Evolutionary conservation across 345 rosid species (phyloP), one percentile per base, ranked within the genome.

Genomic region (Moricandia moricandioides): DNA sequence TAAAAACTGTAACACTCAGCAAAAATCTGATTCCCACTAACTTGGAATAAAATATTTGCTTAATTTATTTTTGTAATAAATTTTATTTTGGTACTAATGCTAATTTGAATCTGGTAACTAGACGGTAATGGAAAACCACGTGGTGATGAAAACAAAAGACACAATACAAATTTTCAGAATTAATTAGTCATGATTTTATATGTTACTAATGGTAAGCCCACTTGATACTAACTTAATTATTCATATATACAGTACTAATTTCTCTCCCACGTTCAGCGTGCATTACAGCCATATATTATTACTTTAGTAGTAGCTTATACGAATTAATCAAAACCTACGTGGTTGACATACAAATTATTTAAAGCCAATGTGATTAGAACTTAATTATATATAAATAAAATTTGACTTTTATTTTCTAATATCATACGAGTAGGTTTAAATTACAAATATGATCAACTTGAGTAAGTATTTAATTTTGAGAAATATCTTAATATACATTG

Each of bases 251-350:
- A 27, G 3, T 3, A 29, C 31, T 70, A 70, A 70, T 70, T 43
- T 64, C 60, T 27, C 67, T 70, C 17, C 65, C 64, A 57, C 67
- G 71, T 70, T 4, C 75, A 34, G 67, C 49, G 68, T 66, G 73
- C 73, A 72, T 76, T 60, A 60, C 77, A 78, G 73, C 73, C 72
- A 78, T 71, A 72, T 66, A 66, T 39, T 51, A 67, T 11, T 78
- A 61, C 8, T 60, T 67, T 78, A 72, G 16, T 34, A 58, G 40
- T 65, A 71, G 73, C 73, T 66, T 67, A 61, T 39, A 58, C 21
- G 73, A 67, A 72, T 65, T 64, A 71, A 71, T 65, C 80, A 71
- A 77, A 65, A 70, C 76, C 71, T 65, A 77, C 45, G 24, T 77
- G 80, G 75, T 70, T 70, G 79, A 76, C 74, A 33, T 2, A 49